Evolutionary conservation across 2,329 filamentous ascomycete species (phyloP).

Genomic region (Penicillium sp.): DNA sequence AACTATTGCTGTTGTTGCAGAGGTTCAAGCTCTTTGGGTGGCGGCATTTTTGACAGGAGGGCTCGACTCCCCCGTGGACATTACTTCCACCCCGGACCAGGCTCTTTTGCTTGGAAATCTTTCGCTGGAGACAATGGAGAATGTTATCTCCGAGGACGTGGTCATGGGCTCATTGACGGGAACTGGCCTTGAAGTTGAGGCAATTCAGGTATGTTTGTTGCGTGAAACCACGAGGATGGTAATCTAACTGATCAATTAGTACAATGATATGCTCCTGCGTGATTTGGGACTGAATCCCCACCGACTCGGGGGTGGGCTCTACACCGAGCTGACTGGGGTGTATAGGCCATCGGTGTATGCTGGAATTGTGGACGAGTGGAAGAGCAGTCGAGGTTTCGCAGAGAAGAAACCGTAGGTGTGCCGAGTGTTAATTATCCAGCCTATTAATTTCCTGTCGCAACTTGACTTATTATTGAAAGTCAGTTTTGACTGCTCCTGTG

Average conservation of each 20-base stretch:
- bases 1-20: constrained; percentile 24
- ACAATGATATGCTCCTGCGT: constrained; percentile 27
- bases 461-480: neutral
- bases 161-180: constrained; percentile 23
- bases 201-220: constrained; percentile 19
- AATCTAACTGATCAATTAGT: constrained; percentile 15
- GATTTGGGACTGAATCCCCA: constrained; percentile 28
- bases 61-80: constrained; percentile 9
- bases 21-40: constrained; percentile 29
- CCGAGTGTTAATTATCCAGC: neutral
- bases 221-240: neutral
- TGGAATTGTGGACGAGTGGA: constrained; percentile 30
- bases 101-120: constrained; percentile 2
- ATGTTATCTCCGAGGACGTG: constrained; percentile 23
- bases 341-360: constrained; percentile 26
- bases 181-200: constrained; percentile 21
- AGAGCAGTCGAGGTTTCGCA: neutral
- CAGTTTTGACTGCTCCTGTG: neutral
- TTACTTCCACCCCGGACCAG: neutral
- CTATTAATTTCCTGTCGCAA: neutral
- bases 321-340: constrained; percentile 23
- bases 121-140: constrained; percentile 11
- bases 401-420: neutral
- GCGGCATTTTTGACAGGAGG: constrained; percentile 24
- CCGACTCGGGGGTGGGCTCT: constrained; percentile 20